Base-by-base conservation (phyloP, 2,329 filamentous ascomycete genomes). In the Penicillium decumbens region DNA sequence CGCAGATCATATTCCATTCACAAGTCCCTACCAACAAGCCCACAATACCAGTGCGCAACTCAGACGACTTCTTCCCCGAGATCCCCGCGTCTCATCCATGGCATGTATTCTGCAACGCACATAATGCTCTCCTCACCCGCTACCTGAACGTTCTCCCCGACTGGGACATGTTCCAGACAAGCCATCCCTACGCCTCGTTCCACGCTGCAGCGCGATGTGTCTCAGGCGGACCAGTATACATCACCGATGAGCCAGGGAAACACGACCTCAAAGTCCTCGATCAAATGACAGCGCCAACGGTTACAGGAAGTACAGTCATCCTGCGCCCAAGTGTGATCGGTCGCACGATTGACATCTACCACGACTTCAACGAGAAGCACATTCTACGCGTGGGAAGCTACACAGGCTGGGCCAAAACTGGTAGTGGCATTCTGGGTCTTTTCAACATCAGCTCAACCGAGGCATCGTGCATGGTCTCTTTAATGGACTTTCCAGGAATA, bases 51-150 rank as follows among this genome's bases (percentile, higher is more conserved):
- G 80, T 90, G 15, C 86, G 93, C 41, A 97, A 95, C 71, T 95
- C 88, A 0, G 91, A 85, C 46, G 75, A 97, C 70, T 98, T 91
- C 76, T 96, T 95, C 68, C 93, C 93, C 0, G 82, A 90, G 39
- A 80, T 90, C 3, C 81, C 85, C 0, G 80, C 82, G 0, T 89
- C 87, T 6, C 93, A 98, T 54, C 82, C 91, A 0, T 98, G 93
- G 92, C 93, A 98, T 68, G 80, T 97, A 30, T 98, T 95, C 77
- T 83, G 86, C 55, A 98, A 97, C 65, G 92, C 92, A 0, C 88
- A 96, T 70, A 96, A 95, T 66, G 79, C 82, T 28, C 76, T 97
- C 0, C 75, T 97, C 12, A 91, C 87, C 1, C 84, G 89, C 55
- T 85, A 93, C 63, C 76, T 97, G 28, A 95, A 96, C 59, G 81